Evolutionary conservation across 371 early-diverging fungal genomes (phyloP).

Genomic region (Syncephalastrum sp.): DNA sequence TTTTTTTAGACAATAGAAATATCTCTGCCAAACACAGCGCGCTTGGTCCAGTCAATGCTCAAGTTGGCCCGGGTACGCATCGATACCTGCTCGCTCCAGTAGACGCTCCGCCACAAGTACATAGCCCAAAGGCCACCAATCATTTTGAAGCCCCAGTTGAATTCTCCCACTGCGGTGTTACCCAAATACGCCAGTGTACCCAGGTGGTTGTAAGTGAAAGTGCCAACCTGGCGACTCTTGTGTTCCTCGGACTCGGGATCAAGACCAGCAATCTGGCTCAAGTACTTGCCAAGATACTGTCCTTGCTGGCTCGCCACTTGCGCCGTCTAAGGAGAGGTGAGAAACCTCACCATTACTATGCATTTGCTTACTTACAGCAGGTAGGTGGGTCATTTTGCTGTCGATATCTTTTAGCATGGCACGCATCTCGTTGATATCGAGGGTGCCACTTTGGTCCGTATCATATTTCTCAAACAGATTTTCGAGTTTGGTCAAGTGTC

Average conservation of each 20-base stretch:
- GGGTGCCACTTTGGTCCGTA: slow-evolving; percentile 49
- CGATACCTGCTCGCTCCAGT: slow-evolving; percentile 61
- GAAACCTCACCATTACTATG: background rate
- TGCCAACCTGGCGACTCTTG: slow-evolving; percentile 17
- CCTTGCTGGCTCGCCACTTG: slow-evolving; percentile 91
- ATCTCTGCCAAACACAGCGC: slow-evolving; percentile 44
- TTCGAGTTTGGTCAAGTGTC: slow-evolving; percentile 50
- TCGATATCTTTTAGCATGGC: slow-evolving; percentile 60
- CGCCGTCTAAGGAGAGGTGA: slow-evolving; percentile 56
- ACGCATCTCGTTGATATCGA: slow-evolving; percentile 65
- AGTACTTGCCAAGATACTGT: slow-evolving; percentile 59
- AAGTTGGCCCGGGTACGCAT: slow-evolving; percentile 41
- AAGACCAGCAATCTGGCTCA: slow-evolving; percentile 38
- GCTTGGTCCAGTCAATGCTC: slow-evolving; percentile 43
- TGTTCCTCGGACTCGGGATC: slow-evolving; percentile 8
- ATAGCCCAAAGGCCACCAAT: slow-evolving; percentile 59
- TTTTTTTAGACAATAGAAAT: slow-evolving; percentile 22
- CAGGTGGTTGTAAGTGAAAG: slow-evolving; percentile 71
- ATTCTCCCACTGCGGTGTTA: slow-evolving; percentile 68
- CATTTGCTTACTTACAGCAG: slow-evolving; percentile 53
- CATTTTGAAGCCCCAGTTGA: slow-evolving; percentile 52
- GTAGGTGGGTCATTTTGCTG: slow-evolving; percentile 67
- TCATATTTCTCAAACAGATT: slow-evolving; percentile 60
- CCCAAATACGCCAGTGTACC: slow-evolving; percentile 85
- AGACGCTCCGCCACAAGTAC: slow-evolving; percentile 69